phyloP scores from a whole-genome alignment of 2,329 filamentous ascomycete genomes.

The Exophiala sideris region DNA sequence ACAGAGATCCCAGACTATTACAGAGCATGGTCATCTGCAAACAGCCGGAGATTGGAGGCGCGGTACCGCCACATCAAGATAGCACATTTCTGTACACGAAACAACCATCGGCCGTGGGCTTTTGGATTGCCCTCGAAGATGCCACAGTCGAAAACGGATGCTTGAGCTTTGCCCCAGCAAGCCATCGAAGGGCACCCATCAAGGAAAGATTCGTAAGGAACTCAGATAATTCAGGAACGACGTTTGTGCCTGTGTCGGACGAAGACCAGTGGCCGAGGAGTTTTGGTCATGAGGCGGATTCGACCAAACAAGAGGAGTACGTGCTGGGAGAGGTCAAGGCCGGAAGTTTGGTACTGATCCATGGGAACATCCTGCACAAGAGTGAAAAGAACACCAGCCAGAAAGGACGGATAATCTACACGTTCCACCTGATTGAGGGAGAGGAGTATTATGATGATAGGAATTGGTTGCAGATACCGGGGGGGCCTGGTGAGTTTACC shows the following conservation, averaged over 20 bases:
- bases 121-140: constrained; percentile 97
- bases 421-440: constrained; percentile 93
- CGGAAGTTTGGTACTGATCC: constrained; percentile 85
- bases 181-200: constrained; percentile 71
- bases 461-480: constrained; percentile 91
- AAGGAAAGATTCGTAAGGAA: constrained; percentile 71
- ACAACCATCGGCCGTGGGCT: constrained; percentile 84
- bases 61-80: constrained; percentile 88
- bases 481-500: constrained; percentile 73
- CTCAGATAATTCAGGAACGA: constrained; percentile 54
- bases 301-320: constrained; percentile 55
- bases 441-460: constrained; percentile 72
- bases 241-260: constrained; percentile 58
- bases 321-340: constrained; percentile 84
- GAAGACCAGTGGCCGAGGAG: constrained; percentile 62
- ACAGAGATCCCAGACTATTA: constrained; percentile 70
- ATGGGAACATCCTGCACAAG: constrained; percentile 94
- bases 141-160: constrained; percentile 83
- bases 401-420: constrained; percentile 92
- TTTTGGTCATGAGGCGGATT: constrained; percentile 42
- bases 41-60: constrained; percentile 90
- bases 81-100: constrained; percentile 88
- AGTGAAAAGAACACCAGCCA: constrained; percentile 86
- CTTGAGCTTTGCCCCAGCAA: constrained; percentile 78
- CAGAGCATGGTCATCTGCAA: constrained; percentile 99